These are phyloP conservation scores for Coccomyxa sp. DNA, from an alignment of 139 green algal genomes.

Conservation along the genomic window DNA sequence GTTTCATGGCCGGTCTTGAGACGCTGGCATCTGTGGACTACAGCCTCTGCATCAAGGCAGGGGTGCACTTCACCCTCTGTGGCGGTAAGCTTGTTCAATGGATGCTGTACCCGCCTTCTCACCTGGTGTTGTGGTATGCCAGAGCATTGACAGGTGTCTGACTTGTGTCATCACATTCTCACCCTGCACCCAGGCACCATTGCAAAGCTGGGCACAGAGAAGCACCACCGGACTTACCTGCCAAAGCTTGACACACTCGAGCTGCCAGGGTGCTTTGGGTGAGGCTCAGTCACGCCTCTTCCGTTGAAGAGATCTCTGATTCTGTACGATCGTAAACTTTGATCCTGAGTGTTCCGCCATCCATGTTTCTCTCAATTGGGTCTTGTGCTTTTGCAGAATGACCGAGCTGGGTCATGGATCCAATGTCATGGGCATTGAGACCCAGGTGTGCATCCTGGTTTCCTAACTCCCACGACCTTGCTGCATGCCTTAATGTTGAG, in stretches of 20 bases:
- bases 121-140: too few species aligned
- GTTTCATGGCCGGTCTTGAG: slow-evolving; percentile 22
- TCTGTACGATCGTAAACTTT: too few species aligned
- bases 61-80: slow-evolving; percentile 85
- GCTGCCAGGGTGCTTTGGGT: slow-evolving; percentile 73
- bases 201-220: slow-evolving; percentile 70
- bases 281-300: background rate
- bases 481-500: background rate
- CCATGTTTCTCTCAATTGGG: too few species aligned
- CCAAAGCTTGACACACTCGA: slow-evolving; percentile 59
- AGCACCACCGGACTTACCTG: slow-evolving; percentile 74
- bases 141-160: too few species aligned
- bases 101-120: too few species aligned
- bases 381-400: slow-evolving; percentile 36
- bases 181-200: slow-evolving; percentile 34
- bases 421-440: slow-evolving; percentile 92
- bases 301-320: too few species aligned
- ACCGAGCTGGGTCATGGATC: slow-evolving; percentile 81
- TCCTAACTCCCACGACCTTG: too few species aligned
- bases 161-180: too few species aligned
- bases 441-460: slow-evolving; percentile 27
- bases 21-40: slow-evolving; percentile 60
- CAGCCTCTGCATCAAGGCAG: slow-evolving; percentile 79
- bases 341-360: too few species aligned
- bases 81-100: slow-evolving; percentile 3